These are phyloP conservation scores for Paramecium tetraurelia DNA, from an alignment of 73 alveolate species.

Conservation along the genomic window DNA sequence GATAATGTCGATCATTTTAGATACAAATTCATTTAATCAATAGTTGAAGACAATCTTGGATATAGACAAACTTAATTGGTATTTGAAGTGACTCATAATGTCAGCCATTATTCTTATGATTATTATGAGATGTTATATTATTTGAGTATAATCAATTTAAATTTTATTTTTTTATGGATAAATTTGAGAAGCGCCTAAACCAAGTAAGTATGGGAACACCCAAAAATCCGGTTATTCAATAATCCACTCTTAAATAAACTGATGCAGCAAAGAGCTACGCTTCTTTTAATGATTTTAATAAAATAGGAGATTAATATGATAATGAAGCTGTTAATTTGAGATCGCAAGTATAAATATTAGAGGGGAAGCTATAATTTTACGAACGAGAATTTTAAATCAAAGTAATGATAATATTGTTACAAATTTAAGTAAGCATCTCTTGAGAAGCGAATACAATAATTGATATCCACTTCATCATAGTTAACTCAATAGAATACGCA, in stretches of 20 bases:
- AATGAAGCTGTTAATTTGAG: conserved; percentile 41
- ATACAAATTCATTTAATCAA: no score
- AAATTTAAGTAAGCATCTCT: conserved; percentile 2
- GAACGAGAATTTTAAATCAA: conserved; percentile 39
- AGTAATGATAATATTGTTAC: not conserved
- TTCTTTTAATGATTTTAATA: not conserved
- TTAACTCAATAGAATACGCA: conserved; percentile 14
- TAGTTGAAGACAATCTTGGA: no score
- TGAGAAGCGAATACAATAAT: conserved; percentile 1
- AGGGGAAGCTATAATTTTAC: conserved; percentile 16
- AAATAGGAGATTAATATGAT: not conserved
- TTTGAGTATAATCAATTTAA: not conserved
- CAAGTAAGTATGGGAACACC: conserved; percentile 21
- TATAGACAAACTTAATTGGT: no score
- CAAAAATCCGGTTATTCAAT: not conserved
- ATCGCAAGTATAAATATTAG: not conserved
- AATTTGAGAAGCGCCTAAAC: not conserved
- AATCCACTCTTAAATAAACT: not conserved
- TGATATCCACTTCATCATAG: conserved; percentile 17
- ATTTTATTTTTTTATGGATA: not conserved
- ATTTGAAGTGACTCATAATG: no score
- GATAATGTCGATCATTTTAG: not conserved
- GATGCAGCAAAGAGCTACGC: conserved; percentile 2
- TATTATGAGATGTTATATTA: not conserved
- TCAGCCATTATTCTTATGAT: not conserved